Percentiles rank a stretch among this genome's conserved stretches.
Conservation (phyloP, 2,329 filamentous ascomycete genomes). For the Xylaria arbuscula region DNA sequence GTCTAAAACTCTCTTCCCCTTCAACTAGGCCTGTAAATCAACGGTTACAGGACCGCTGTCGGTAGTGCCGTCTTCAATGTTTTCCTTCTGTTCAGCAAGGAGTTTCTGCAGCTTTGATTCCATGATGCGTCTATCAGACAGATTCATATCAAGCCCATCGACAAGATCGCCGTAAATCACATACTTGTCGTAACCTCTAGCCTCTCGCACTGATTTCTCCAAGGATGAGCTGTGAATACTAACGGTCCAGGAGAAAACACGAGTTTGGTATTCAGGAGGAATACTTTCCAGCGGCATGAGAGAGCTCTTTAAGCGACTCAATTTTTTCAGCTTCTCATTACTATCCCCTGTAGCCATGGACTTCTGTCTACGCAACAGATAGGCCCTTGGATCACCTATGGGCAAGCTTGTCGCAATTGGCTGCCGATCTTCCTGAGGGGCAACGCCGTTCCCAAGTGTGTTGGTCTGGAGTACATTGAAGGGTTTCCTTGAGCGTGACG, state of each 20-base stretch:
- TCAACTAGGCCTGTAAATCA: conserved; percentile 26
- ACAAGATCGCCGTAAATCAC: conserved; percentile 40
- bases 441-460: conserved; percentile 16
- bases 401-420: conserved; percentile 46
- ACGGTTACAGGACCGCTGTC: conserved; percentile 5
- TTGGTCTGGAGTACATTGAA: conserved; percentile 29
- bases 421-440: conserved; percentile 36
- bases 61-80: not conserved
- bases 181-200: conserved; percentile 45
- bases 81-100: conserved; percentile 36
- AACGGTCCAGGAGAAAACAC: conserved; percentile 33
- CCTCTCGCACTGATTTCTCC: conserved; percentile 19
- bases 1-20: conserved; percentile 27
- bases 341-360: conserved; percentile 42
- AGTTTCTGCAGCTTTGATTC: conserved; percentile 43
- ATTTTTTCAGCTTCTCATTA: conserved; percentile 37
- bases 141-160: conserved; percentile 46
- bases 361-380: conserved; percentile 50
- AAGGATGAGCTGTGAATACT: conserved; percentile 33
- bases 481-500: conserved; percentile 24
- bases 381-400: conserved; percentile 48
- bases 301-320: conserved; percentile 47
- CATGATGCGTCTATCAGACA: conserved; percentile 41
- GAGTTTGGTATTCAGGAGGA: conserved; percentile 38
- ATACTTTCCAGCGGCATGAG: conserved; percentile 48